Percentiles rank a stretch among this genome's conserved stretches.
Conservation (phyloP, 352 stramenopile genomes). For the Globisporangium nagaii region DNA sequence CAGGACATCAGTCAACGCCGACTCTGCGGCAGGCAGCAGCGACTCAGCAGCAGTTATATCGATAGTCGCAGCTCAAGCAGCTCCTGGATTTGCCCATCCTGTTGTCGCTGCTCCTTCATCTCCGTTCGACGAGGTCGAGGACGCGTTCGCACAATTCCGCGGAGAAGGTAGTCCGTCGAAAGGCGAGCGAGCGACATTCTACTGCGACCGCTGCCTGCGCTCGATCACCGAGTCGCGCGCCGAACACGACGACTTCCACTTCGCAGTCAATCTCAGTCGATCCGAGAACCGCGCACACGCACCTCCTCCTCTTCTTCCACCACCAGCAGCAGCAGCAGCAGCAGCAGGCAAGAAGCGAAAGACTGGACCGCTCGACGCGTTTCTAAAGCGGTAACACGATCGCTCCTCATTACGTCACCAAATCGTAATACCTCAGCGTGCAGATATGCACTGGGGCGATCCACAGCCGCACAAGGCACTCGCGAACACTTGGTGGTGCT, state of each 20-base stretch:
- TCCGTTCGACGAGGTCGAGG: neutral
- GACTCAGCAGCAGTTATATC: neutral
- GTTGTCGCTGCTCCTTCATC: neutral
- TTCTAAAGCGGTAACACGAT: conserved; percentile 18
- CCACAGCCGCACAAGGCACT: too few species aligned
- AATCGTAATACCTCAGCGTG: too few species aligned
- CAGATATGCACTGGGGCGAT: too few species aligned
- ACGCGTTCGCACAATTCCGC: conserved; percentile 17
- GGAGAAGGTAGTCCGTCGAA: neutral
- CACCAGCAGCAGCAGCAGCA: conserved; percentile 3
- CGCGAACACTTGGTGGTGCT: too few species aligned
- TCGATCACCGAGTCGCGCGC: conserved; percentile 22
- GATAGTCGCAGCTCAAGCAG: neutral
- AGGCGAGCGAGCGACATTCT: conserved; percentile 7
- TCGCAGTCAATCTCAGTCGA: conserved; percentile 39
- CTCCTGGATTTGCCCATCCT: neutral
- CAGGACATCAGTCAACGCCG: too few species aligned
- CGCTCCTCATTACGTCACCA: too few species aligned
- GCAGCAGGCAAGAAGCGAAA: conserved; percentile 15
- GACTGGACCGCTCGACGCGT: conserved; percentile 43
- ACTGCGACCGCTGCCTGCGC: conserved; percentile 34
- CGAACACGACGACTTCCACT: conserved; percentile 60
- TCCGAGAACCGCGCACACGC: conserved; percentile 16
- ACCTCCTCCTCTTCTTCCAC: too few species aligned
- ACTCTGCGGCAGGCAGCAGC: neutral